Base-by-base conservation (phyloP, 192 early-diverging fungal genomes). In the Backusella liffmaniae region DNA sequence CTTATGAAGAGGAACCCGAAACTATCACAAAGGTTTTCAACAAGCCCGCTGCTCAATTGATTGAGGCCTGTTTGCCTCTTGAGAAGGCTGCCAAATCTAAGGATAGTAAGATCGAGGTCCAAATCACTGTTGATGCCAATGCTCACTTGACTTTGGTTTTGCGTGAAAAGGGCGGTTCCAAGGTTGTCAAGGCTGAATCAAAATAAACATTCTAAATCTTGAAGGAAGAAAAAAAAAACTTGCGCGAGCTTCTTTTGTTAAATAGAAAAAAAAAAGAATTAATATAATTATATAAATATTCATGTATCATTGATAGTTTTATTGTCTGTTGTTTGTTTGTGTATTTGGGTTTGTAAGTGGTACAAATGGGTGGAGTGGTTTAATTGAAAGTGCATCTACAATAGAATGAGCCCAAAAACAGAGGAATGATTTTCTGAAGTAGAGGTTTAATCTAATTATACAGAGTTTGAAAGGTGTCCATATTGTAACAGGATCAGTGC, bases 31-130 rank as follows among this genome's bases (percentile, higher is more conserved):
- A 77, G 70, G 81, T 80, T 35, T 72, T 83, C 44, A 85, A 80
- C 16, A 79, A 85, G 78, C 81, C 91, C 26, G 86, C 84, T 66
- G 80, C 82, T 65, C 79, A 91, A 13, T 73, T 95, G 67, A 87
- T 86, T n/a, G 92, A 94, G 83, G 83, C 91, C 74, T 89, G 90
- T 30, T 73, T 94, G 42, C 78, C 83, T 75, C 79, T 91, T 66
- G 81, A 85, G 18, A 85, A 87, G 41, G 83, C 87, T 37, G 75
- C 82, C 42, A 88, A 88, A 73, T 76, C 76, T 34, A 79, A 89
- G 26, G 74, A 66, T 23, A 76, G 79, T 42, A 84, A 88, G 73
- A 80, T 90, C 34, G 86, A 89, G 66, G 80, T 84, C 35, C 84
- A 77, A 67, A 75, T 89, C 13, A 87, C 86, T 49, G 75, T 89